Evolutionary conservation across 345 rosid species (phyloP), one percentile per base, ranked within the genome.

Genomic region (Corchorus olitorius): DNA sequence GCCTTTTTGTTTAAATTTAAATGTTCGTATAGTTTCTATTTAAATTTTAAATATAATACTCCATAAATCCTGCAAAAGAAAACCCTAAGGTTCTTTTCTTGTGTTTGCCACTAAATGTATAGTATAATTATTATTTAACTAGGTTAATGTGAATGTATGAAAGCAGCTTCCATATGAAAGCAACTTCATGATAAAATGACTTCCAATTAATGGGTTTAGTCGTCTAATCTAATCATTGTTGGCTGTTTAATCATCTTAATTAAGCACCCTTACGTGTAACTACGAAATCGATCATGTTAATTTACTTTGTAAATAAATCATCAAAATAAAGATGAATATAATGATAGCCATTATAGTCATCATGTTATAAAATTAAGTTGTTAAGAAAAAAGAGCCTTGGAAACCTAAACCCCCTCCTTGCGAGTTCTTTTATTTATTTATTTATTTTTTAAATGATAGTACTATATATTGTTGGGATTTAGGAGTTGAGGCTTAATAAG

Each of bases 81-180:
- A 70, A 70, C 10, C 61, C 74, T 70, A 69, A 52, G 55, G 56
- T 45, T 45, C 9, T 45, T 6, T 45, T 45, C 43, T 39, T 39
- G 4, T 39, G 43, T 39, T 45, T 45, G 48, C 48, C 48, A 45
- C 27, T 56, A 55, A 55, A 8, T 17, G 6, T 3, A 7, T 65
- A 65, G 14, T 9, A 56, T 20, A 56, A 3, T 56, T 19, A 6
- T 34, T 34, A 6, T 4, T 10, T 43, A n/a, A 4, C 22, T 34
- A 1, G 27, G 39, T 22, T 45, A 35, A 43, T 65, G 12, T 66
- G 3, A 54, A 54, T 54, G 12, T 19, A 14, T 19, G 39, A 66
- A 43, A 66, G 56, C 72, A 22, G 10, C 8, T 66, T n/a, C 34
- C 33, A 19, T 1, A 19, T 14, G 20, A 54, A 54, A 58, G 62